These are phyloP conservation scores for Ensete glaucum DNA, from an alignment of 176 grass and related monocot species.

Conservation along the genomic window DNA sequence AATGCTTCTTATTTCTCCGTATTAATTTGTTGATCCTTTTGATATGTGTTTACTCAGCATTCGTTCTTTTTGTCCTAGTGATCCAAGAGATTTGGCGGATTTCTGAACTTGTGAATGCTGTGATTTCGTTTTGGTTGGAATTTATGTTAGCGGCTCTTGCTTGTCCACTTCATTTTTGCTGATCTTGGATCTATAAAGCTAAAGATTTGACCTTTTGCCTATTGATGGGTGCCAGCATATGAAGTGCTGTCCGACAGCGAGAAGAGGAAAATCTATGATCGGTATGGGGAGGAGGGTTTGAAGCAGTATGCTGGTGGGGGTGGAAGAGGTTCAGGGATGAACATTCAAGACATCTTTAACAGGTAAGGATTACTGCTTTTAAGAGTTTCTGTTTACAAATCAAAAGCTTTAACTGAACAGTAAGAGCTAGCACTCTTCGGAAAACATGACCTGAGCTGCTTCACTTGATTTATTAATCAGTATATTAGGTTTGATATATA, in stretches of 20 bases:
- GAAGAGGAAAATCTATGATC: conserved; percentile 96
- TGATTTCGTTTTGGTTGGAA: background rate
- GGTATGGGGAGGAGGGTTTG: conserved; percentile 82
- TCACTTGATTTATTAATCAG: too few species aligned
- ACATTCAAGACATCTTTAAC: conserved; percentile 91
- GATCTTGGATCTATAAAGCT: background rate
- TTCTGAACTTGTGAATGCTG: background rate
- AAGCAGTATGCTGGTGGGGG: conserved; percentile 71
- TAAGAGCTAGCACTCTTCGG: too few species aligned
- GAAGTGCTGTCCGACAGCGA: conserved; percentile 85
- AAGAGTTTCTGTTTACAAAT: too few species aligned
- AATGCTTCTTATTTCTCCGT: too few species aligned
- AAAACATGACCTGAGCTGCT: too few species aligned
- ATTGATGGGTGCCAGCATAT: conserved; percentile 39
- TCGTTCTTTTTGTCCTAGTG: background rate
- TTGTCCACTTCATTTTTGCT: background rate
- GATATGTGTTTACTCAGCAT: too few species aligned
- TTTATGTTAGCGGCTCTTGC: background rate
- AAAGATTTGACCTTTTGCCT: too few species aligned
- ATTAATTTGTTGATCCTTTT: too few species aligned
- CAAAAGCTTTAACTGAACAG: too few species aligned
- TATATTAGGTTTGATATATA: too few species aligned
- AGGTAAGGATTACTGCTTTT: conserved; percentile 26
- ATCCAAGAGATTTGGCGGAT: background rate
- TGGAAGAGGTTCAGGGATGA: conserved; percentile 68